Percentiles rank a stretch among this genome's conserved stretches.
Conservation (phyloP, 129 eudicot genomes). For the Pulicaria dysenterica region DNA sequence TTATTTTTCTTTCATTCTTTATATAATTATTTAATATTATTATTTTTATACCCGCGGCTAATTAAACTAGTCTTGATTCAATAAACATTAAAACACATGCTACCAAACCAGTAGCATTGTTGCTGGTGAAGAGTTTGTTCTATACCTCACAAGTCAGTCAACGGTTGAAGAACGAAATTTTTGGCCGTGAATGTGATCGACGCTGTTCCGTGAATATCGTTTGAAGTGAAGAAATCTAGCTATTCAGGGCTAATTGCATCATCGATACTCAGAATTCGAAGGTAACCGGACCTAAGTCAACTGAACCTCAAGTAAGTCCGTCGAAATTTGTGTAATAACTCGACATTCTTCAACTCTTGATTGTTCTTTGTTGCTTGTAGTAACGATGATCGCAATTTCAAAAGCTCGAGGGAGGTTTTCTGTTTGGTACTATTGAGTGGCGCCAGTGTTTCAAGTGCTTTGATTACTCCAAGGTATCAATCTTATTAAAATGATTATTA, state of each 20-base stretch:
- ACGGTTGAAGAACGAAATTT: background rate
- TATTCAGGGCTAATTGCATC: background rate
- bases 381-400: background rate
- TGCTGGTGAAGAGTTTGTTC: background rate
- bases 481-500: background rate
- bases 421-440: background rate
- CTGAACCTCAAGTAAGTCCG: background rate
- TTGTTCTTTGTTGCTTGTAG: slow-evolving; percentile 8
- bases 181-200: background rate
- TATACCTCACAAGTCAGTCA: background rate
- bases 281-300: background rate
- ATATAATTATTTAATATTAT: too few relatives aligned
- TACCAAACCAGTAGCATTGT: too few relatives aligned
- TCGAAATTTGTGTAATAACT: background rate
- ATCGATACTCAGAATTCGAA: background rate
- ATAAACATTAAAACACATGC: too few relatives aligned
- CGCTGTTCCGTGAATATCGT: background rate
- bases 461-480: too few relatives aligned
- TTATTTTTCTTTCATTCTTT: too few relatives aligned
- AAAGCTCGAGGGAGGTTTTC: background rate
- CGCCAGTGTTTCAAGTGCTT: background rate
- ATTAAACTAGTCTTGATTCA: too few relatives aligned
- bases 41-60: too few relatives aligned
- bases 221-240: background rate
- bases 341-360: background rate